Base-by-base conservation (phyloP, 768 basidiomycete genomes). In the Floccularia luteovirens region DNA sequence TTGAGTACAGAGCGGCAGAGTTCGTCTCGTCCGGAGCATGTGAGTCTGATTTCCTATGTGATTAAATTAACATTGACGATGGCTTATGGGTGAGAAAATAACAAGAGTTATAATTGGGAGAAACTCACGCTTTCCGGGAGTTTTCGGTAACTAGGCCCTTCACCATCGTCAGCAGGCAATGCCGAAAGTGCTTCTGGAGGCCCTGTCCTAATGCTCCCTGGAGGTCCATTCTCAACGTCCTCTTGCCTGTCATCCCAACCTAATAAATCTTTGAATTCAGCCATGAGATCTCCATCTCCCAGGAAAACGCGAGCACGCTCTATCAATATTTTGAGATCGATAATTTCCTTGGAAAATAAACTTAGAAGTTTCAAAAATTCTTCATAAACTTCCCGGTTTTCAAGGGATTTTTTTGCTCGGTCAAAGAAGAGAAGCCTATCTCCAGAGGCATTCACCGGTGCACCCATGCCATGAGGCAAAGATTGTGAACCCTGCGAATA, bases 1-100 rank as follows among this genome's bases (percentile, higher is more conserved):
- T 99, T 99, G 33, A 99, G 74, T 21, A 99, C 92, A 21, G 90
- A 91, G 57, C 92, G 88, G 56, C 89, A 93, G 41, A 97, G 82
- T 46, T 90, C 79, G 52, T 97, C 93, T 21, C 96, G 82, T 8
- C 88, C 93, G 2, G 96, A 96, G 57, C 96, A 98, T 20, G 90
- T 87, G 14, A 97, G 62, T 28, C 77, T 73, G 47, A 84, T 77
- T 65, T 98, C 94, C 92, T 96, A 40, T 42, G 32, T 8, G 32
- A 17, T 34, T 19, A 34, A 17, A 6, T 34, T 8, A 21, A 10
- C 10, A 33, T 8, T 7, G 31, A 17, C 31, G 33, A n/a, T 41
- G 13, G 7, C 30, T 8, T 24, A 31, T 31, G 17, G 38, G 10
- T 12, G 36, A 5, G 19, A 32, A 25, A 30, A 32, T 25, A 42